Evolutionary conservation across 78 protist species (phyloP).

Genomic region (Dictyostelium citrinum): DNA sequence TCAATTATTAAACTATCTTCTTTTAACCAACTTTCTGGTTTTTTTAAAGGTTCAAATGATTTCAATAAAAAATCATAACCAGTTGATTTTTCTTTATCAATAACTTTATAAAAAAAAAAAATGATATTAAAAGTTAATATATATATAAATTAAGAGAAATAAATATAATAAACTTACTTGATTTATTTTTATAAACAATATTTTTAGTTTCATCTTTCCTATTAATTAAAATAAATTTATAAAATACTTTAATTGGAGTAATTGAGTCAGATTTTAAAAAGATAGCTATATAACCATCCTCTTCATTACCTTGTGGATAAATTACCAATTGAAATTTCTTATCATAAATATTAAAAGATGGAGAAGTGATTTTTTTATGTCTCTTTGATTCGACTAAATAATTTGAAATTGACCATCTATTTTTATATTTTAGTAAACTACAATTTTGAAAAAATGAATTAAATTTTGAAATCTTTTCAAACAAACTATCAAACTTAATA

Average conservation of each 20-base stretch:
- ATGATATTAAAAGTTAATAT: background rate
- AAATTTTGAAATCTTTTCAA: background rate
- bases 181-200: background rate
- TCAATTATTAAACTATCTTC: background rate
- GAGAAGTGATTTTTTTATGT: background rate
- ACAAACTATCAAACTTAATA: background rate
- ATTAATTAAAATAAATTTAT: background rate
- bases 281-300: background rate
- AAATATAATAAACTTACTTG: background rate
- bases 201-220: background rate
- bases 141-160: too few relatives aligned
- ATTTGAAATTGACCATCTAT: background rate
- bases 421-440: background rate
- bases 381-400: background rate
- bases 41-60: background rate
- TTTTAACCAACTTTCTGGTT: background rate
- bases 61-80: background rate
- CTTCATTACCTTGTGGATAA: background rate
- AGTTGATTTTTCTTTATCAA: background rate
- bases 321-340: background rate
- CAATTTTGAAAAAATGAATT: background rate
- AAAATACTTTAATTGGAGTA: background rate
- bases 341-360: background rate
- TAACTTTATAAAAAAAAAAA: background rate
- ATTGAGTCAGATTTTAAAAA: background rate